These are phyloP conservation scores for Cystobasidium onofrii DNA, from an alignment of 768 basidiomycete genomes.

Conservation along the genomic window DNA sequence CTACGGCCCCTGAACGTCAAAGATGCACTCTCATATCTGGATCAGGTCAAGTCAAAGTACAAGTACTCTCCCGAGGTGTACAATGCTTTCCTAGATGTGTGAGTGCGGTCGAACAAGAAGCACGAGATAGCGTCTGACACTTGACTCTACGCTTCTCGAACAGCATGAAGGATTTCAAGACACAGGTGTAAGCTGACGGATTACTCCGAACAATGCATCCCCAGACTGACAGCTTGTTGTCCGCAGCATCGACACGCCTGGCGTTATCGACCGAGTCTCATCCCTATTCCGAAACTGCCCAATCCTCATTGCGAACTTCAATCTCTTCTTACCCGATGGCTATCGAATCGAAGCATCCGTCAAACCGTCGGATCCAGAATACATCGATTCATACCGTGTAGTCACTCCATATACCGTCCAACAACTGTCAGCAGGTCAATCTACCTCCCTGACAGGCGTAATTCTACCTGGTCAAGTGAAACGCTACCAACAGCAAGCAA, in stretches of 20 bases:
- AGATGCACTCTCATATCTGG: slow-evolving; percentile 44
- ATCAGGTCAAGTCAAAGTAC: slow-evolving; percentile 45
- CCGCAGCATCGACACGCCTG: slow-evolving; percentile 87
- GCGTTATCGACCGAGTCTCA: slow-evolving; percentile 90
- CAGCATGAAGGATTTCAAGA: slow-evolving; percentile 99
- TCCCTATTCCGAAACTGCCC: slow-evolving; percentile 85
- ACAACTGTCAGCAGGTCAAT: slow-evolving; percentile 4
- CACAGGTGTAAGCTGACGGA: slow-evolving; percentile 51
- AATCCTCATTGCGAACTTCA: slow-evolving; percentile 84
- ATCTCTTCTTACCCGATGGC: slow-evolving; percentile 88
- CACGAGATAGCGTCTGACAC: not conserved
- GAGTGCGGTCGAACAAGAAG: not conserved
- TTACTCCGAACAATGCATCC: no score
- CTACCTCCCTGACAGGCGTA: not conserved
- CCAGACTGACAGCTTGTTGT: slow-evolving; percentile 24
- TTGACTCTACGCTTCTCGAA: slow-evolving; percentile 43
- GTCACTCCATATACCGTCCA: slow-evolving; percentile 45
- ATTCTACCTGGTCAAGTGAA: not conserved
- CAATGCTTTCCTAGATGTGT: slow-evolving; percentile 39
- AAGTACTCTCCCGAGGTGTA: slow-evolving; percentile 40
- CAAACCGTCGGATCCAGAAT: slow-evolving; percentile 21
- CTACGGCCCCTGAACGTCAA: slow-evolving; percentile 38
- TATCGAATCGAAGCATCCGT: slow-evolving; percentile 70
- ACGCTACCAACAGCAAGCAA: not conserved
- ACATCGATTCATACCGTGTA: slow-evolving; percentile 42